Evolutionary conservation across 1,139 yeast species (phyloP), one percentile per base, ranked within the genome.

Genomic region (Zygoascus hellenicus): DNA sequence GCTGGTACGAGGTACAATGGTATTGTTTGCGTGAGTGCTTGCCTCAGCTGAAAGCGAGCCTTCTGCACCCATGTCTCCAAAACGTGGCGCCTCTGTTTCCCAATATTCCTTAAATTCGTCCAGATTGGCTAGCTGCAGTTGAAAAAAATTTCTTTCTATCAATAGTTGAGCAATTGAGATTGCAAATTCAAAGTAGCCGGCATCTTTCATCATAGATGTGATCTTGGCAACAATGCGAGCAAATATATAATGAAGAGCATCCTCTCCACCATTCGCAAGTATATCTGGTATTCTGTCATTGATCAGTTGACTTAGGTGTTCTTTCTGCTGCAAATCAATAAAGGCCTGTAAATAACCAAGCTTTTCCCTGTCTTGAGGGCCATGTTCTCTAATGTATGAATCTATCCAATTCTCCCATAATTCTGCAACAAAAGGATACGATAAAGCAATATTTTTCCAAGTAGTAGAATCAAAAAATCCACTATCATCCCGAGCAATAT

Each of bases 121-220:
- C 22, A 31, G 19, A 4, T 31, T 30, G 4, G 33, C 34, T 9
- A 13, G 19, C 11, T 26, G 9, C 9, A 29, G 48, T 22, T 38
- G 40, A 22, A 50, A 54, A 16, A 52, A 46, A 22, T 44, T 43
- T 9, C 50, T n/a, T 34, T 57, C 60, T 3, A 55, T 29, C 16
- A 51, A 28, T 7, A 52, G 55, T 39, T 55, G 60, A 32, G 48
- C 46, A 5, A 54, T 42, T 1, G 51, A 57, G 22, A 51, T 31
- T 1, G 55, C 59, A 31, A 51, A 30, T 32, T 55, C 58, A 1
- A 32, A 14, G 45, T 55, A 55, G 9, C 60, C 60, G 1, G 58
- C 48, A n/a, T 50, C 51, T 38, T 47, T 38, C 34, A 55, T 37
- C 30, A 48, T 41, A 13, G 35, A 38, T 5, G 52, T 35, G 2